These are phyloP conservation scores for Aspergillus puulaauensis DNA, from an alignment of 2,329 filamentous ascomycete genomes.

Conservation along the genomic window DNA sequence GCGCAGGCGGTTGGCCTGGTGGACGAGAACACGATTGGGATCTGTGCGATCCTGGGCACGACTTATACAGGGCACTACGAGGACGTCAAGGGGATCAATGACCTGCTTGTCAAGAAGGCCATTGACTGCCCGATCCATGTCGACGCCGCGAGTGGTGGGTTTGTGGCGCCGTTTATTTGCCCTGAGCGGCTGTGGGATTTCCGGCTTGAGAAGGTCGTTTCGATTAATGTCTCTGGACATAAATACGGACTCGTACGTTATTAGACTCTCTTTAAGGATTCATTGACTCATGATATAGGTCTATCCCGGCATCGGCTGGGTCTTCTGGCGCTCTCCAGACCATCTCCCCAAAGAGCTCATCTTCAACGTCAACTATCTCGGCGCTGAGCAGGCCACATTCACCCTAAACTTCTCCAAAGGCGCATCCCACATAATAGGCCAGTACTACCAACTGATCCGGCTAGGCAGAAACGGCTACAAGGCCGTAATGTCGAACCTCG, in stretches of 20 bases:
- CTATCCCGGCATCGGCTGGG: conserved; percentile 69
- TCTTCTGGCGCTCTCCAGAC: conserved; percentile 65
- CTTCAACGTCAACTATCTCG: conserved; percentile 70
- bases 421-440: conserved; percentile 67
- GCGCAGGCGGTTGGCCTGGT: conserved; percentile 64
- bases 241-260: conserved; percentile 49
- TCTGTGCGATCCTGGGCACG: conserved; percentile 70
- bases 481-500: conserved; percentile 71
- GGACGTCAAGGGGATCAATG: conserved; percentile 66
- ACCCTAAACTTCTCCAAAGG: conserved; percentile 73
- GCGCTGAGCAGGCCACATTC: conserved; percentile 69
- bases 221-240: conserved; percentile 59
- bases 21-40: conserved; percentile 75
- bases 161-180: conserved; percentile 44
- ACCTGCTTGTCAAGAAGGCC: conserved; percentile 57
- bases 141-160: conserved; percentile 44
- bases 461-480: conserved; percentile 67
- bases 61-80: conserved; percentile 76
- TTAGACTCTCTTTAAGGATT: background rate
- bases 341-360: conserved; percentile 67
- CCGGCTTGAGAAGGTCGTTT: conserved; percentile 35
- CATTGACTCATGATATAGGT: conserved; percentile 30
- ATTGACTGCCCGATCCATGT: conserved; percentile 55
- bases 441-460: conserved; percentile 73
- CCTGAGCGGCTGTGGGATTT: conserved; percentile 33